Evolutionary conservation across 768 basidiomycete species (phyloP).

Genomic region (Agrocybe pediades): DNA sequence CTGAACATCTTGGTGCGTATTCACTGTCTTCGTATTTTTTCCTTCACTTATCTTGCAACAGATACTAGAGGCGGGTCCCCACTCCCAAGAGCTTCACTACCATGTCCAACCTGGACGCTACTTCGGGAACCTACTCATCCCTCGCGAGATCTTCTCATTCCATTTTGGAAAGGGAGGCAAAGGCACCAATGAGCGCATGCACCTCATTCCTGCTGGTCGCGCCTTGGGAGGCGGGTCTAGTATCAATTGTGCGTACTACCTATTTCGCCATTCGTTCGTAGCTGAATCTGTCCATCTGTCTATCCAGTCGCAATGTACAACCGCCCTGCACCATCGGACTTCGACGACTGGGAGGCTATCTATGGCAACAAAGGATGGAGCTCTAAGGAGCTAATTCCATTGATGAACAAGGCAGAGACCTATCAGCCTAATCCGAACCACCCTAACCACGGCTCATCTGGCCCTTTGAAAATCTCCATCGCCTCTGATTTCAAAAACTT

Average conservation of each 20-base stretch:
- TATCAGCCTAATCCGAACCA: conserved; percentile 29
- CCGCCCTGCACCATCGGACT: conserved; percentile 62
- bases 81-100: conserved; percentile 42
- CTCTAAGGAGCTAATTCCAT: conserved; percentile 54
- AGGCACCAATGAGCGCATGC: conserved; percentile 44
- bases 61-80: conserved; percentile 61
- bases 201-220: conserved; percentile 45
- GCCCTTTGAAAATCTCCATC: conserved; percentile 53
- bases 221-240: conserved; percentile 64
- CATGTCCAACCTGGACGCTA: conserved; percentile 60
- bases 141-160: conserved; percentile 43
- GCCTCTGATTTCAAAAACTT: conserved; percentile 40
- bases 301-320: conserved; percentile 54
- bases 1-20: conserved; percentile 53
- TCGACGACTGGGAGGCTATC: conserved; percentile 59
- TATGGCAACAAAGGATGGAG: conserved; percentile 64
- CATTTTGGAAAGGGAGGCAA: conserved; percentile 42
- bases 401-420: conserved; percentile 55
- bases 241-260: conserved; percentile 51
- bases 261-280: neutral
- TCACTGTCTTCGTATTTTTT: too few species aligned
- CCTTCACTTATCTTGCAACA: too few species aligned
- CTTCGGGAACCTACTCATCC: conserved; percentile 40
- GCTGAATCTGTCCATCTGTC: neutral
- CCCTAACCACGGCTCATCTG: conserved; percentile 46